A percentile compares a stretch with the other conserved stretches of the same genome.
These are phyloP conservation scores for Saururus chinensis DNA, from an alignment of 164 flowering plant species.

Conservation along the genomic window DNA sequence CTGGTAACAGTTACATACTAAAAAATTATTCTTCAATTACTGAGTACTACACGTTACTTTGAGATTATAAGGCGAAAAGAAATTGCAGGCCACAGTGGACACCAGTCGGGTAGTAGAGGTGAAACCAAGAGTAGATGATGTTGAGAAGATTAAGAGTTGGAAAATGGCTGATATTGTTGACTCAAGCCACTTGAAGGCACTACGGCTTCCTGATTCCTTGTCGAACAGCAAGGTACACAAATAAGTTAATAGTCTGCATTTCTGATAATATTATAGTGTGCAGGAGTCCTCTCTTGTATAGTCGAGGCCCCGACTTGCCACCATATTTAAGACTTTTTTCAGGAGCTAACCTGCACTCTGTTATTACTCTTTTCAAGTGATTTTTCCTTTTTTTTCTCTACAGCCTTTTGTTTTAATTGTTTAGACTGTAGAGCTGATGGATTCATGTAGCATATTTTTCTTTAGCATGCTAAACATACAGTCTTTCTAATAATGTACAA, in stretches of 20 bases:
- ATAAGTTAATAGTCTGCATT: too few species aligned
- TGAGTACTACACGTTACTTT: neutral
- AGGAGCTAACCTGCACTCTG: too few species aligned
- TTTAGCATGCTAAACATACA: too few species aligned
- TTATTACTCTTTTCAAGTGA: too few species aligned
- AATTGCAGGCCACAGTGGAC: conserved; percentile 13
- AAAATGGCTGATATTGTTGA: conserved; percentile 18
- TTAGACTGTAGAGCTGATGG: too few species aligned
- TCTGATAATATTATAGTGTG: neutral
- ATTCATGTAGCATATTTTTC: too few species aligned
- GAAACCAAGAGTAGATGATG: conserved; percentile 15
- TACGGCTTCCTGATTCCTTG: conserved; percentile 12
- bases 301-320: too few species aligned
- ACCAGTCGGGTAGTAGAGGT: conserved; percentile 9
- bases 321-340: too few species aligned
- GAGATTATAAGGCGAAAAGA: neutral
- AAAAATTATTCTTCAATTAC: neutral
- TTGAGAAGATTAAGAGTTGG: conserved; percentile 16
- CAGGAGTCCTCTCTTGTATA: too few species aligned
- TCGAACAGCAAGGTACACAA: conserved; percentile 11
- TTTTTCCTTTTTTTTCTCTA: too few species aligned
- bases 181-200: conserved; percentile 9
- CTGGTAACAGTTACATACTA: conserved; percentile 2
- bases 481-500: too few species aligned
- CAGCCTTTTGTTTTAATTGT: too few species aligned